A percentile compares a stretch with the other conserved stretches of the same genome.
Conservation (phyloP, 345 rosid genomes). For the Euphorbia peplus region DNA sequence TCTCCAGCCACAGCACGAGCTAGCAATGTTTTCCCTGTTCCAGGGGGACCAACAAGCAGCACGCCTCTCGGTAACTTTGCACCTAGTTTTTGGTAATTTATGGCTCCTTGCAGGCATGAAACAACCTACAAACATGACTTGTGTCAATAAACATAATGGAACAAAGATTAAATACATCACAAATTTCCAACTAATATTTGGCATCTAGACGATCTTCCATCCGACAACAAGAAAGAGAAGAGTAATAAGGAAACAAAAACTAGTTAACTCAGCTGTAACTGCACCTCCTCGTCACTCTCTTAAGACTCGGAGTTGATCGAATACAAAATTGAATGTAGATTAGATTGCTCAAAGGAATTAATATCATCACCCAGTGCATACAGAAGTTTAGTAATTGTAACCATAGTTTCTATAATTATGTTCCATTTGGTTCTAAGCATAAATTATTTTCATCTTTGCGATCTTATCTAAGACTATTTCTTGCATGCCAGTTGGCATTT, state of each 20-base stretch:
- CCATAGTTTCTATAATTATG: background rate
- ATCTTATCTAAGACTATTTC: background rate
- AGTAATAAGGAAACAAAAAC: background rate
- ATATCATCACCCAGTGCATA: background rate
- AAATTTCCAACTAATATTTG: no score
- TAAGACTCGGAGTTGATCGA: background rate
- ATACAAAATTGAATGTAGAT: background rate
- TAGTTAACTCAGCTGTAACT: background rate
- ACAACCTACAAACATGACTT: constrained; percentile 61
- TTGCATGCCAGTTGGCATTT: background rate
- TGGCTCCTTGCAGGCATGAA: constrained; percentile 90
- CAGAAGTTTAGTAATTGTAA: background rate
- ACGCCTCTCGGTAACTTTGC: constrained; percentile 91
- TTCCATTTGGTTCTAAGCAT: no score
- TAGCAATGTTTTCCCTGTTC: constrained; percentile 91
- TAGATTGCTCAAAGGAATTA: background rate
- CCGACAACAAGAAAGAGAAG: background rate
- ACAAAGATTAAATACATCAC: no score
- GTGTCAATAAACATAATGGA: constrained; percentile 7
- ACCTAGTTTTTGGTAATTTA: constrained; percentile 75
- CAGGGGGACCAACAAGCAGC: constrained; percentile 92
- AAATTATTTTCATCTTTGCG: background rate
- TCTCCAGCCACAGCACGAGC: constrained; percentile 98
- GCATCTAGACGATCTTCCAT: background rate
- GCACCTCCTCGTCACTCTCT: background rate